These are phyloP conservation scores for Rhypophila decipiens DNA, from an alignment of 495 filamentous ascomycete genomes.

Conservation along the genomic window DNA sequence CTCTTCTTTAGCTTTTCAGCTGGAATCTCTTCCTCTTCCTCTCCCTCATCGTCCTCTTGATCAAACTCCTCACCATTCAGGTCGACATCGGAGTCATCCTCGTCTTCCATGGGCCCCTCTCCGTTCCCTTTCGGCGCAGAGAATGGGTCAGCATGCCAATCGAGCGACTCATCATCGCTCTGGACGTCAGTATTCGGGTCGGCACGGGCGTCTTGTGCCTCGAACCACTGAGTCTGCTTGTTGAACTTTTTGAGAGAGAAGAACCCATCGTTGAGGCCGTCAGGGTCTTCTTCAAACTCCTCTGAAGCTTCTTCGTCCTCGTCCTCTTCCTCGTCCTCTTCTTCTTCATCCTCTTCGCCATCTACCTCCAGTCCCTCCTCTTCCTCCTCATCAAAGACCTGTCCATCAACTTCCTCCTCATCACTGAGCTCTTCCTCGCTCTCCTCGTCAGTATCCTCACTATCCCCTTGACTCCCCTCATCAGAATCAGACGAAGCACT, in stretches of 20 bases:
- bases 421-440: slow-evolving; percentile 39
- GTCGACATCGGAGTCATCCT: slow-evolving; percentile 45
- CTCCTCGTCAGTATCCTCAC: slow-evolving; percentile 34
- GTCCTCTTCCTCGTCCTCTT: slow-evolving; percentile 22
- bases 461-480: slow-evolving; percentile 25
- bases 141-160: slow-evolving; percentile 74
- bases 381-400: slow-evolving; percentile 18
- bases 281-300: slow-evolving; percentile 43
- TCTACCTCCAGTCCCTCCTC: slow-evolving; percentile 19
- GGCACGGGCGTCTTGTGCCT: slow-evolving; percentile 65
- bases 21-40: slow-evolving; percentile 9
- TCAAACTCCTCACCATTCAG: slow-evolving; percentile 10
- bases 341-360: slow-evolving; percentile 20
- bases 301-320: slow-evolving; percentile 31
- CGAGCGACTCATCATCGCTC: slow-evolving; percentile 74
- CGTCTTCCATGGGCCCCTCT: slow-evolving; percentile 17
- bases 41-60: slow-evolving; percentile 8
- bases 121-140: slow-evolving; percentile 13
- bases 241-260: slow-evolving; percentile 99
- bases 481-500: slow-evolving; percentile 13
- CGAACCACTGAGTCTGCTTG: slow-evolving; percentile 77
- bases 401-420: slow-evolving; percentile 19
- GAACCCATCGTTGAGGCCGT: slow-evolving; percentile 85
- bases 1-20: slow-evolving; percentile 5
- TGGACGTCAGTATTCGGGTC: slow-evolving; percentile 56